Conservation (phyloP, 1,139 yeast genomes). For the Debaryomycetaceae sp. region DNA sequence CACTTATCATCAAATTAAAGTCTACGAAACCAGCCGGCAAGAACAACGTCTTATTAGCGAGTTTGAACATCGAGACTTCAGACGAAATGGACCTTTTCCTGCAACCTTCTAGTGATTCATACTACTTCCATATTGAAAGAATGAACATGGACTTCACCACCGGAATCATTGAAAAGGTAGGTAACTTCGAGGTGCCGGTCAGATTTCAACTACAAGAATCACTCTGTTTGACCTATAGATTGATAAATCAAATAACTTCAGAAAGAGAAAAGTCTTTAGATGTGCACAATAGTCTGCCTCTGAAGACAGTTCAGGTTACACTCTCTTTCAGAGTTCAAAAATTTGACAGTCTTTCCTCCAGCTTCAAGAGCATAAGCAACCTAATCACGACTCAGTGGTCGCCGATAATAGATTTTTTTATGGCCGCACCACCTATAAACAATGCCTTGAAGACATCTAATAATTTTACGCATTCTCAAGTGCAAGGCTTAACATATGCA, state of each 20-base stretch:
- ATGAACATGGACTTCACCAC: conserved; percentile 39
- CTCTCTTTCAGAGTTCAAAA: conserved; percentile 27
- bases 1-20: conserved; percentile 49
- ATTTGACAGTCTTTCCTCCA: conserved; percentile 6
- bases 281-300: conserved; percentile 8
- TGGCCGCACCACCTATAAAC: conserved; percentile 44
- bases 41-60: conserved; percentile 47
- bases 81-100: conserved; percentile 32
- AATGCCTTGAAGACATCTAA: conserved; percentile 30
- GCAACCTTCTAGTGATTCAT: conserved; percentile 12
- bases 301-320: conserved; percentile 32
- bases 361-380: conserved; percentile 18
- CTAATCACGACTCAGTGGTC: conserved; percentile 56
- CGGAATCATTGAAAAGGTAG: conserved; percentile 28
- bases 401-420: conserved; percentile 57
- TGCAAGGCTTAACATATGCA: conserved; percentile 5
- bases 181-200: conserved; percentile 31
- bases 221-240: conserved; percentile 43
- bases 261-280: conserved; percentile 19
- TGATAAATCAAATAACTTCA: conserved; percentile 28
- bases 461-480: conserved; percentile 19
- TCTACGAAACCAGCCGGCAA: conserved; percentile 58
- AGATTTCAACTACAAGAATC: conserved; percentile 27
- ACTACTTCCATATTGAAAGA: conserved; percentile 36
- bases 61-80: conserved; percentile 55